Evolutionary conservation across 2,329 filamentous ascomycete species (phyloP), one percentile per base, ranked within the genome.

Genomic region (Talaromyces marneffei): DNA sequence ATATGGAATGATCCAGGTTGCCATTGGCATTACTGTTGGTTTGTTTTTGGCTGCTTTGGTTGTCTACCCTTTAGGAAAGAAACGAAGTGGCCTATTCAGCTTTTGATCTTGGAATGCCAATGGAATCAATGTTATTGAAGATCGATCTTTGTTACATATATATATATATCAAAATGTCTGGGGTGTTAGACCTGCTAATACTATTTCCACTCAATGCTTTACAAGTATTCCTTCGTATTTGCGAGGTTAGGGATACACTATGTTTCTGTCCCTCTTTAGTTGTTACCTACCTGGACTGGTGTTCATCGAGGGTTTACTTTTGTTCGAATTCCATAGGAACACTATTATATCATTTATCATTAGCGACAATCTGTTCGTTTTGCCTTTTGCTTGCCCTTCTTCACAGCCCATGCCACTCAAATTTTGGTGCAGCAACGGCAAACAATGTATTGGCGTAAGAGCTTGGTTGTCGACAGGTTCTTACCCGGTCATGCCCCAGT

Each of bases 1-100:
- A 39, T 79, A 77, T 65, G 77, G 78, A 12, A 80, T 80, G 78
- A 71, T 81, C 50, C 78, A 80, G 66, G 74, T 81, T 29, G 77
- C 78, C 5, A 77, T 80, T 55, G 79, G 77, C n/a, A 80, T 80
- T 62, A 80, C 78, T 0, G 78, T 80, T 5, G 79, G 79, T 3
- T 65, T 81, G 27, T 81, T 80, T 66, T 69, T 81, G 59, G 78
- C 78, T 52, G 77, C 78, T 35, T 67, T 80, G 65, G 73, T 80
- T 35, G 75, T 81, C 35, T 81, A 81, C 69, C 79, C 79, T 1
- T 70, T 77, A 60, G 78, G 78, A 20, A 80, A 80, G 69, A 76
- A 77, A 69, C 74, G 78, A 62, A 80, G 78, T 68, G 78, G 77
- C 14, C 64, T 80, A 46, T 80, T 80, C 66, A 80, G 77, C 67